Evolutionary conservation across 164 flowering plant genomes (phyloP).

Genomic region (Vitis labrusca): DNA sequence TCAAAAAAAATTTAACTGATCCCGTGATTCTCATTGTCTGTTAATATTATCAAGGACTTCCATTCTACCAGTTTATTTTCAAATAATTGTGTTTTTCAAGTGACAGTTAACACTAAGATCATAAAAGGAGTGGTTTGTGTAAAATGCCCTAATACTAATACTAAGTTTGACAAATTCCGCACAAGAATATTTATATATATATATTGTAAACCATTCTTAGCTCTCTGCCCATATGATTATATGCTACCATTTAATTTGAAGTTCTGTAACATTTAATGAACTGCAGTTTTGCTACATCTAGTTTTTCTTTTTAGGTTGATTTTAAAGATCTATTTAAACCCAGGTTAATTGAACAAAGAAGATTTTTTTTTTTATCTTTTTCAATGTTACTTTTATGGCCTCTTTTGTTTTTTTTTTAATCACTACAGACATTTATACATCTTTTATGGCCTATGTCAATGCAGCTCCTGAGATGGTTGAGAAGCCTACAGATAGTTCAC

Average conservation of each 20-base stretch:
- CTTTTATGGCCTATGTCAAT: slow-evolving; percentile 9
- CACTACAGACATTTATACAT: too few relatives aligned
- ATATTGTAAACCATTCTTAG: background rate
- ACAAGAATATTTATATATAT: too few relatives aligned
- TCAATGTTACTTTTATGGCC: too few relatives aligned
- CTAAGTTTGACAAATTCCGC: too few relatives aligned
- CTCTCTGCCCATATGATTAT: background rate
- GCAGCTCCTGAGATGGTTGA: slow-evolving; percentile 92
- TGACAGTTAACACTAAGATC: too few relatives aligned
- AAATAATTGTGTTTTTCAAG: background rate
- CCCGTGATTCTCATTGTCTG: too few relatives aligned
- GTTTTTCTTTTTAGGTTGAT: background rate
- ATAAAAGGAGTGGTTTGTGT: too few relatives aligned
- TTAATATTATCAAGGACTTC: background rate
- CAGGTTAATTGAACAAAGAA: too few relatives aligned
- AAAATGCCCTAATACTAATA: too few relatives aligned
- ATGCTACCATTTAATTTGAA: background rate
- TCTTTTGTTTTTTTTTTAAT: too few relatives aligned
- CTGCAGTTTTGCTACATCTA: background rate
- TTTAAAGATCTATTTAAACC: background rate
- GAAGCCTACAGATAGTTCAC: slow-evolving; percentile 77
- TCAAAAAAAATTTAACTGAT: too few relatives aligned
- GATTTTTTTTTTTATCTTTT: too few relatives aligned
- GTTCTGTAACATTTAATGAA: background rate
- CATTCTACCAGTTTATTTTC: background rate